Percentiles rank a stretch among this genome's conserved stretches.
Evolutionary conservation across 108 stramenopile genomes (phyloP).

Genomic region (Aureococcus anophagefferens): DNA sequence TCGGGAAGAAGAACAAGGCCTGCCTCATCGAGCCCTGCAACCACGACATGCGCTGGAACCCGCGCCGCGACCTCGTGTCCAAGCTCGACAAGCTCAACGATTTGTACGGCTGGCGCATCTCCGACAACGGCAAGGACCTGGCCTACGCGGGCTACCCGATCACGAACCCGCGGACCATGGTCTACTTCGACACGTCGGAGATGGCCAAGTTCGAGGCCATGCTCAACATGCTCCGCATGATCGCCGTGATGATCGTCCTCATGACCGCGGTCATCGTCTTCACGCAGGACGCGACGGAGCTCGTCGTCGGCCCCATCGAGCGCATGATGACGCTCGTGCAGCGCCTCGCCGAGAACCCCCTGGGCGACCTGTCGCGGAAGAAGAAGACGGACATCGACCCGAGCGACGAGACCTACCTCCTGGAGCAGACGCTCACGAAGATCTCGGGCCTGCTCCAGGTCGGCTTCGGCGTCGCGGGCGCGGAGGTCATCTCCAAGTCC

Average conservation of each 20-base stretch:
- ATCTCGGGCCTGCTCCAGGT: constrained; percentile 52
- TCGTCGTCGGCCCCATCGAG: constrained; percentile 57
- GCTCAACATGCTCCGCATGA: constrained; percentile 6
- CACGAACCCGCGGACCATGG: neutral
- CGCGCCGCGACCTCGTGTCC: neutral
- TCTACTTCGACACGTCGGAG: neutral
- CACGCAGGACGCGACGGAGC: constrained; percentile 48
- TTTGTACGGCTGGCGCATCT: neutral
- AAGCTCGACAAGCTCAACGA: neutral
- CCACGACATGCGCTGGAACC: neutral
- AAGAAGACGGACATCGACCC: constrained; percentile 6
- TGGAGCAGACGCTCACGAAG: constrained; percentile 54
- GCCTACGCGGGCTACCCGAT: neutral
- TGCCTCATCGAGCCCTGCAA: neutral
- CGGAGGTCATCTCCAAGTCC: constrained; percentile 86
- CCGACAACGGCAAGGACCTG: neutral
- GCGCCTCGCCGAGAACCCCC: constrained; percentile 47
- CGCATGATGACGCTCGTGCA: constrained; percentile 43
- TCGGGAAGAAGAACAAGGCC: neutral
- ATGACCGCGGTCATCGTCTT: constrained; percentile 42
- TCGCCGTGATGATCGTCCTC: constrained; percentile 44
- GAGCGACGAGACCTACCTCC: constrained; percentile 43
- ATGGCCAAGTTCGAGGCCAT: neutral
- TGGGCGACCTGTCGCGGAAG: constrained; percentile 28
- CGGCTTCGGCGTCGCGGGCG: constrained; percentile 68